A percentile compares a stretch with the other conserved stretches of the same genome.
Evolutionary conservation across 2,329 filamentous ascomycete genomes (phyloP).

Genomic region (Alternaria burnsii): DNA sequence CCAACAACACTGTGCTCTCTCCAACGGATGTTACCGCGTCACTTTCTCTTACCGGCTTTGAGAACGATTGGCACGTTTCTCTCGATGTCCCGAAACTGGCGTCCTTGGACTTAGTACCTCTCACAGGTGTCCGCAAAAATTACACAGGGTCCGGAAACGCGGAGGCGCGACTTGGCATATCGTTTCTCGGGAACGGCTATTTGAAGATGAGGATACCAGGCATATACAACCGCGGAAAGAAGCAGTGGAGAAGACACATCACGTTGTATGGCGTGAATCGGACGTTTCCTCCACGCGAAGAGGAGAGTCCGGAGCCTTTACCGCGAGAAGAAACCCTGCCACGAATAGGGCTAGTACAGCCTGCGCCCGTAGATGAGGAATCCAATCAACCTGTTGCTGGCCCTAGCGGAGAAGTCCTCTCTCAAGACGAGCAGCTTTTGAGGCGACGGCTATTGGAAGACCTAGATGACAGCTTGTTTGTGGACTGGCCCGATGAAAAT

Average conservation of each 20-base stretch:
- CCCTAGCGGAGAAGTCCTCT: no score
- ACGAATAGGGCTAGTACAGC: no score
- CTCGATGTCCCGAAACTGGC: background rate
- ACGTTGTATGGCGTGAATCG: background rate
- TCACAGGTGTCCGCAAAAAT: background rate
- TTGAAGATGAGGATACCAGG: background rate
- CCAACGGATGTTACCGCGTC: background rate
- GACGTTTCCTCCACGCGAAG: background rate
- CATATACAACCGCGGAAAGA: background rate
- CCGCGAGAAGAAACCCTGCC: background rate
- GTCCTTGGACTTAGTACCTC: background rate
- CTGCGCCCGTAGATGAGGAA: fast-evolving
- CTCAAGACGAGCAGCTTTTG: no score
- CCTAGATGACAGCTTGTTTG: no score
- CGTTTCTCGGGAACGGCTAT: background rate
- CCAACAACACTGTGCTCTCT: fast-evolving
- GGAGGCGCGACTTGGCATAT: background rate
- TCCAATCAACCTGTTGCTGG: no score
- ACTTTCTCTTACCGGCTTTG: fast-evolving
- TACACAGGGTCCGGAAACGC: background rate
- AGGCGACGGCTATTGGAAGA: no score
- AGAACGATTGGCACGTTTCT: background rate
- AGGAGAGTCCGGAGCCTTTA: background rate
- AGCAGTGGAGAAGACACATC: background rate
- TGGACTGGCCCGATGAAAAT: no score